Percentiles rank a stretch among this genome's conserved stretches.
Conservation (phyloP, 202 grass and related monocot species). For the Carex arenaria region DNA sequence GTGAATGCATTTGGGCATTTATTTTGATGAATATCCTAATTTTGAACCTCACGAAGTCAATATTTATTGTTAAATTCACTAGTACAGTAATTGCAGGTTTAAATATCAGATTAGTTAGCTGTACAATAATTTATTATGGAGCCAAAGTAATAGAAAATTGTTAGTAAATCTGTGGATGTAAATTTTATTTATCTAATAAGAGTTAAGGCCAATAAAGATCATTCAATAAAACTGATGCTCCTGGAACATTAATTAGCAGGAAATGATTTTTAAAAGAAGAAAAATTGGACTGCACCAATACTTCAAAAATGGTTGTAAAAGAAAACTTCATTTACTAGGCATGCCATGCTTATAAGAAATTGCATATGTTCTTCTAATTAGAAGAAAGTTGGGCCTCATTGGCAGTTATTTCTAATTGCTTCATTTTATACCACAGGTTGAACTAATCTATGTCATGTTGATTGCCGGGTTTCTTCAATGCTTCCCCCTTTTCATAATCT, state of each 20-base stretch:
- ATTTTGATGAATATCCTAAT: not conserved
- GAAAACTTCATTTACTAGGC: not conserved
- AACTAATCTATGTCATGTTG: conserved; percentile 89
- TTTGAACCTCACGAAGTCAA: not conserved
- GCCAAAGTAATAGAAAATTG: not conserved
- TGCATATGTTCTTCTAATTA: not conserved
- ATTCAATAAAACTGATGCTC: not conserved
- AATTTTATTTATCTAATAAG: not conserved
- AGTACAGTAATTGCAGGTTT: not conserved
- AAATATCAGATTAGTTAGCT: not conserved
- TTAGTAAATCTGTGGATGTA: not conserved
- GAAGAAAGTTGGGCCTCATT: not conserved
- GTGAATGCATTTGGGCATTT: not conserved
- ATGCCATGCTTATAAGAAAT: not conserved
- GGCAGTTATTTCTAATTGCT: conserved; percentile 11
- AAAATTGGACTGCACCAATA: not conserved
- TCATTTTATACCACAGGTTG: conserved; percentile 48
- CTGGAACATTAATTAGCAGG: not conserved
- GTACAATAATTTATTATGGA: not conserved
- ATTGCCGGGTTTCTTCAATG: conserved; percentile 79
- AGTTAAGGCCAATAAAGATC: not conserved
- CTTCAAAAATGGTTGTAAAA: not conserved
- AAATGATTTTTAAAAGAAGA: not conserved
- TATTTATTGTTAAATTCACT: not conserved
- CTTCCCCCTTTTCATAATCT: conserved; percentile 52